These are phyloP conservation scores for Ophiostoma triangulosporum DNA, from an alignment of 2,329 filamentous ascomycete species.

Conservation along the genomic window DNA sequence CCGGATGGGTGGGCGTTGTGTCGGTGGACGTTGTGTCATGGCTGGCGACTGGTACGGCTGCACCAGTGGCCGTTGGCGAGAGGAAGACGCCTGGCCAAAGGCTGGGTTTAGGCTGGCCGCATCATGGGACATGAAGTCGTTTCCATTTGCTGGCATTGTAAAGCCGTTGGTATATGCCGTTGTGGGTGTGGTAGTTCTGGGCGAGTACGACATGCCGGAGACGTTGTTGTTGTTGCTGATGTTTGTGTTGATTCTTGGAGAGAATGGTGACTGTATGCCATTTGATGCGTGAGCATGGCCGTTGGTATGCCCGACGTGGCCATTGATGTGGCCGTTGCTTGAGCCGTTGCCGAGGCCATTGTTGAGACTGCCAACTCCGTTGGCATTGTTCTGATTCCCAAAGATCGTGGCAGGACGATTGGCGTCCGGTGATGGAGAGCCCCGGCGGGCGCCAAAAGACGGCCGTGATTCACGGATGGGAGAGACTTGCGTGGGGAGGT, in stretches of 20 bases:
- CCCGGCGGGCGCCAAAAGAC: constrained; percentile 24
- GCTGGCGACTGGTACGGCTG: constrained; percentile 21
- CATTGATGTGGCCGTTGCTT: not conserved
- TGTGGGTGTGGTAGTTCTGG: constrained; percentile 31
- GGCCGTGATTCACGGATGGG: constrained; percentile 28
- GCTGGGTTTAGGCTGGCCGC: constrained; percentile 17
- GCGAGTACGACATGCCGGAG: constrained; percentile 27
- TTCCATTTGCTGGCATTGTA: constrained; percentile 20
- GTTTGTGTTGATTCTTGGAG: constrained; percentile 25
- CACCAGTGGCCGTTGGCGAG: not conserved
- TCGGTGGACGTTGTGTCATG: constrained; percentile 28
- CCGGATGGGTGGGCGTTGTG: constrained; percentile 33
- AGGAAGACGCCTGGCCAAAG: constrained; percentile 14
- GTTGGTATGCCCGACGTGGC: not conserved
- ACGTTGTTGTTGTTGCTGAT: constrained; percentile 17
- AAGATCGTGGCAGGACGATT: not conserved
- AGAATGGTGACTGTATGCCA: constrained; percentile 25
- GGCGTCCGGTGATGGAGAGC: constrained; percentile 33
- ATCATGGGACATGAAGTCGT: constrained; percentile 32
- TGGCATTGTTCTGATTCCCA: not conserved
- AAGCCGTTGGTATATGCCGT: constrained; percentile 22
- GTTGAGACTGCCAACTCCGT: not conserved
- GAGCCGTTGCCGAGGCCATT: constrained; percentile 19
- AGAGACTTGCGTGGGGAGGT: constrained; percentile 40
- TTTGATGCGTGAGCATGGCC: constrained; percentile 5